These are phyloP conservation scores for Volvariella volvacea DNA, from an alignment of 1,284 basidiomycete species.

Conservation along the genomic window DNA sequence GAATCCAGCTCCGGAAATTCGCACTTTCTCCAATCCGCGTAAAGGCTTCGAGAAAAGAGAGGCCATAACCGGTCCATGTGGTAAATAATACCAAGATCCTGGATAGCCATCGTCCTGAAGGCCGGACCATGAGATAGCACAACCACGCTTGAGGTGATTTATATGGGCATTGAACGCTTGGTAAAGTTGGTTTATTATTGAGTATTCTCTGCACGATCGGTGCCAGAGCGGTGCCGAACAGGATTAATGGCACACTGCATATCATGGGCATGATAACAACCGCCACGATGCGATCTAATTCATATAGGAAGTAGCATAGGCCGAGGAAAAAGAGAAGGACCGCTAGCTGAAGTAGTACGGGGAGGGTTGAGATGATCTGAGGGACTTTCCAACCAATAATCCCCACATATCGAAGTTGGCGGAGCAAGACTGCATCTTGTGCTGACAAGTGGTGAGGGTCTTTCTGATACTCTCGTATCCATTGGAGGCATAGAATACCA, in stretches of 20 bases:
- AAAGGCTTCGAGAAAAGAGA: no score
- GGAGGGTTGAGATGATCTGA: constrained; percentile 19
- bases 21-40: no score
- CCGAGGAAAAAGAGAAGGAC: constrained; percentile 16
- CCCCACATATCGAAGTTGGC: constrained; percentile 20
- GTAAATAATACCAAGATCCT: no score
- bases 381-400: constrained; percentile 18
- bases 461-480: constrained; percentile 1
- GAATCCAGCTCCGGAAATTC: no score
- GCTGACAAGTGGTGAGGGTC: background rate
- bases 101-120: background rate
- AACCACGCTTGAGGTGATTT: constrained; percentile 4
- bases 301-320: constrained; percentile 16
- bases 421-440: constrained; percentile 9
- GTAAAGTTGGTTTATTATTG: background rate
- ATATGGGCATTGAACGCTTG: constrained; percentile 2
- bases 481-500: constrained; percentile 1
- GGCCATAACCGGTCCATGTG: no score
- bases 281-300: background rate
- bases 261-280: background rate
- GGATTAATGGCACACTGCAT: background rate
- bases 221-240: background rate
- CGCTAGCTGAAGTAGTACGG: constrained; percentile 20
- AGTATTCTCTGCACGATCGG: constrained; percentile 9
- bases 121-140: background rate